Evolutionary conservation across 108 stramenopile species (phyloP).

Genomic region (Seminavis robusta): DNA sequence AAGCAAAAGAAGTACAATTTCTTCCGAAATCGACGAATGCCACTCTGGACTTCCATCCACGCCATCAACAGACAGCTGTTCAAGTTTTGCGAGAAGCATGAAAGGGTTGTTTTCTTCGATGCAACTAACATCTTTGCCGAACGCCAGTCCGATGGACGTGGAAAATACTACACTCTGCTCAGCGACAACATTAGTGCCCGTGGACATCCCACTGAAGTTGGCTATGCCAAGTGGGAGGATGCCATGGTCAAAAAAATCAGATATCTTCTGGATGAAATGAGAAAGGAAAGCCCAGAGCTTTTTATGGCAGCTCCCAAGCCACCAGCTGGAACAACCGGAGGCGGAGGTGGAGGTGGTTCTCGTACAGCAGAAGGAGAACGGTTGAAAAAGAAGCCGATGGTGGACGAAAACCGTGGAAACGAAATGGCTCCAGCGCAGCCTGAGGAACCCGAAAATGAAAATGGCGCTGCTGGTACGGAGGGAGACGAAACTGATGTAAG

Average conservation of each 20-base stretch:
- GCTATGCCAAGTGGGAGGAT: constrained; percentile 68
- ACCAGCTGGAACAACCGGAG: too few species aligned
- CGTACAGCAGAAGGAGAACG: too few species aligned
- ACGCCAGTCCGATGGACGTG: constrained; percentile 25
- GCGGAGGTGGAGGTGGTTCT: too few species aligned
- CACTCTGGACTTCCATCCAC: constrained; percentile 73
- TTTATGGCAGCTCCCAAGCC: too few species aligned
- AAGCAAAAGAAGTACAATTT: too few species aligned
- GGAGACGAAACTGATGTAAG: neutral
- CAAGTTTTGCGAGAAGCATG: constrained; percentile 51
- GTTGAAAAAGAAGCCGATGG: too few species aligned
- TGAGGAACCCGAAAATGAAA: too few species aligned
- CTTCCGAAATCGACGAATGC: too few species aligned
- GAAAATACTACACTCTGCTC: constrained; percentile 33
- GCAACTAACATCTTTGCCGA: constrained; percentile 62
- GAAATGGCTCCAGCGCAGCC: too few species aligned
- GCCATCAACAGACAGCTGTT: constrained; percentile 64
- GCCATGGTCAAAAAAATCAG: constrained; percentile 19
- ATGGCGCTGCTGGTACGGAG: neutral
- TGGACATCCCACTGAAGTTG: constrained; percentile 70
- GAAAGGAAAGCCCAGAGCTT: too few species aligned
- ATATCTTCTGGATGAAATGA: too few species aligned
- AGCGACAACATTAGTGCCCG: constrained; percentile 47
- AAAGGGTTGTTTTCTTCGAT: constrained; percentile 72
- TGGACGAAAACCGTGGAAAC: too few species aligned